These are phyloP conservation scores for Cyclotella distinguenda DNA, from an alignment of 108 stramenopile genomes.

Conservation along the genomic window DNA sequence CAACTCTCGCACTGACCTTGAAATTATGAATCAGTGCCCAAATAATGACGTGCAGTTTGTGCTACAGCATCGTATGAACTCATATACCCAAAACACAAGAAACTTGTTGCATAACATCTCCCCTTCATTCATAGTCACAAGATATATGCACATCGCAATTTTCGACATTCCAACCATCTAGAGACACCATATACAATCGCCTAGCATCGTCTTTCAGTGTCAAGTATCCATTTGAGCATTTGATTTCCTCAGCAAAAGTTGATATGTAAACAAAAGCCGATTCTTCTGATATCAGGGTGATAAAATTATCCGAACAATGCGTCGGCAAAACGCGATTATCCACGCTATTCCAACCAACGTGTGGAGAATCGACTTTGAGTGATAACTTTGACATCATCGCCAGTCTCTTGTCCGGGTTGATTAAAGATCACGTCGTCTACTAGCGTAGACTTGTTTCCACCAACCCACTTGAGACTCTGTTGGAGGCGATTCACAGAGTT, in stretches of 20 bases:
- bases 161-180: slow-evolving; percentile 36
- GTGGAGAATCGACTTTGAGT: slow-evolving; percentile 5
- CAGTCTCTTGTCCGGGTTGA: slow-evolving; percentile 4
- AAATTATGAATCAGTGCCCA: too few relatives aligned
- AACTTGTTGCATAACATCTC: too few relatives aligned
- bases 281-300: slow-evolving; percentile 33
- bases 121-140: too few relatives aligned
- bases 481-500: slow-evolving; percentile 25
- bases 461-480: slow-evolving; percentile 23
- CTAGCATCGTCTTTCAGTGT: neutral
- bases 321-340: slow-evolving; percentile 20
- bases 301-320: slow-evolving; percentile 26
- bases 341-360: neutral
- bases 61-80: too few relatives aligned
- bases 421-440: slow-evolving; percentile 7
- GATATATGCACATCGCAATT: neutral
- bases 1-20: too few relatives aligned
- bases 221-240: slow-evolving; percentile 7
- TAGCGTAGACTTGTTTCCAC: neutral
- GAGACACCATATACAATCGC: slow-evolving; percentile 7
- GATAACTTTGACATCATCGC: slow-evolving; percentile 30
- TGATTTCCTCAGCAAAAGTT: neutral
- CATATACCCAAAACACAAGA: too few relatives aligned
- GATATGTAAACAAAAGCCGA: slow-evolving; percentile 1
- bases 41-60: too few relatives aligned